Evolutionary conservation across 1,284 basidiomycete genomes (phyloP).

Genomic region (Malassezia sympodialis): DNA sequence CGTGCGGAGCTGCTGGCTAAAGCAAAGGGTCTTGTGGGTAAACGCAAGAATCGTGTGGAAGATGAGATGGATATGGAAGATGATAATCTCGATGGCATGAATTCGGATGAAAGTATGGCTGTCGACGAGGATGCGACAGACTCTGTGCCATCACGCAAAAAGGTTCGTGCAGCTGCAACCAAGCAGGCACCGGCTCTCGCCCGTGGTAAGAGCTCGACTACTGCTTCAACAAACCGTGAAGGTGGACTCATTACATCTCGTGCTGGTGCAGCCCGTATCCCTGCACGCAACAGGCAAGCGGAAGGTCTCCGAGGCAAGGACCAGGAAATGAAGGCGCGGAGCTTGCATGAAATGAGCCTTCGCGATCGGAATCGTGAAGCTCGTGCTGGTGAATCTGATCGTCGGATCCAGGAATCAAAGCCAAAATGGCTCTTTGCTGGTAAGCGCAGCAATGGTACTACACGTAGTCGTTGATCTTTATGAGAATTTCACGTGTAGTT

Average conservation of each 20-base stretch:
- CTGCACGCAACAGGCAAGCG: conserved; percentile 34
- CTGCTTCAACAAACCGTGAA: conserved; percentile 29
- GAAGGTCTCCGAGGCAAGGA: conserved; percentile 35
- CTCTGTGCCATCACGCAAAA: conserved; percentile 9
- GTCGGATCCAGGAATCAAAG: conserved; percentile 41
- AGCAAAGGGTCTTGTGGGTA: conserved; percentile 58
- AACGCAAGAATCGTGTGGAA: conserved; percentile 55
- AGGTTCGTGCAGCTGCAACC: conserved; percentile 55
- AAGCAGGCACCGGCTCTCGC: conserved; percentile 49
- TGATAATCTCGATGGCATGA: conserved; percentile 54
- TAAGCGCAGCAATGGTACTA: conserved; percentile 43
- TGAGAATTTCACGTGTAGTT: not conserved
- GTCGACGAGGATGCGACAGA: conserved; percentile 30
- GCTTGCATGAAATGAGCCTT: conserved; percentile 33
- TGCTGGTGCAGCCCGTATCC: conserved; percentile 39
- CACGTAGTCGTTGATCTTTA: conserved; percentile 26
- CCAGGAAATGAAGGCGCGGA: conserved; percentile 36
- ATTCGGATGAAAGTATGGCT: conserved; percentile 48
- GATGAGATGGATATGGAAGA: conserved; percentile 42
- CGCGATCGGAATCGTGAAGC: conserved; percentile 38
- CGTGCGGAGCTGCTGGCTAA: conserved; percentile 76
- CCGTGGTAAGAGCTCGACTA: conserved; percentile 24
- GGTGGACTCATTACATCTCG: conserved; percentile 36
- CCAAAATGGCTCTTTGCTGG: conserved; percentile 44
- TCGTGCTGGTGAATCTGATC: conserved; percentile 42